A percentile compares a stretch with the other conserved stretches of the same genome.
Conservation (phyloP, 306 rosid species). For the Elaeagnus macrophylla region DNA sequence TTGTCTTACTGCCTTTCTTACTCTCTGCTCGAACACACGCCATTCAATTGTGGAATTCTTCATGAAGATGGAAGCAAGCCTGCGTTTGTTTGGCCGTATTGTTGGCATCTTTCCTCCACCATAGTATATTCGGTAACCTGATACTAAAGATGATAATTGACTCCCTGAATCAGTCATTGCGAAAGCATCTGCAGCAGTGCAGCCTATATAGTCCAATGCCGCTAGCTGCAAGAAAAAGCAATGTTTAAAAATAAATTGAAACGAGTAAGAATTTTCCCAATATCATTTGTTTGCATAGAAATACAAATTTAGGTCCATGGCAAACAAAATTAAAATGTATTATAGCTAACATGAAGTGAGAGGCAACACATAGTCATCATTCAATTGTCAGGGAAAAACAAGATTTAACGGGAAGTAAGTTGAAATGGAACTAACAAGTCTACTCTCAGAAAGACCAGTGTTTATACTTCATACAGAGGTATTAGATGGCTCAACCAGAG, state of each 20-base stretch:
- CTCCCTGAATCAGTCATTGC: conserved; percentile 99
- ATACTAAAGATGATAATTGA: conserved; percentile 85
- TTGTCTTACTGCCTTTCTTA: conserved; percentile 92
- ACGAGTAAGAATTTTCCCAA: neutral
- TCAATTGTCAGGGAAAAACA: too few species aligned
- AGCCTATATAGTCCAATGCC: conserved; percentile 91
- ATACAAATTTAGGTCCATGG: neutral
- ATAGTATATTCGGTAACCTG: conserved; percentile 78
- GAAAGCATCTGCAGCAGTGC: conserved; percentile 90
- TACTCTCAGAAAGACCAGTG: too few species aligned
- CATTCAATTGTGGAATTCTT: conserved; percentile 79
- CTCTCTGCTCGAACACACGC: conserved; percentile 91
- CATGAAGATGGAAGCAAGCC: conserved; percentile 66
- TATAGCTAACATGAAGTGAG: neutral
- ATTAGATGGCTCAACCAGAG: too few species aligned
- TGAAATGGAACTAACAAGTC: too few species aligned
- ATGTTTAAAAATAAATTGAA: neutral
- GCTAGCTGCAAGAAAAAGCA: conserved; percentile 49
- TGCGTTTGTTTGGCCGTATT: conserved; percentile 90
- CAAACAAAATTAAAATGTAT: too few species aligned
- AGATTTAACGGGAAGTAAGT: too few species aligned
- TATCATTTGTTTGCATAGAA: neutral
- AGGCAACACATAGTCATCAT: too few species aligned
- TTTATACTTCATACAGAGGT: too few species aligned
- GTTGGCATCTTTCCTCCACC: conserved; percentile 93